Conservation (phyloP, 345 rosid species). For the Camelina laxa region DNA sequence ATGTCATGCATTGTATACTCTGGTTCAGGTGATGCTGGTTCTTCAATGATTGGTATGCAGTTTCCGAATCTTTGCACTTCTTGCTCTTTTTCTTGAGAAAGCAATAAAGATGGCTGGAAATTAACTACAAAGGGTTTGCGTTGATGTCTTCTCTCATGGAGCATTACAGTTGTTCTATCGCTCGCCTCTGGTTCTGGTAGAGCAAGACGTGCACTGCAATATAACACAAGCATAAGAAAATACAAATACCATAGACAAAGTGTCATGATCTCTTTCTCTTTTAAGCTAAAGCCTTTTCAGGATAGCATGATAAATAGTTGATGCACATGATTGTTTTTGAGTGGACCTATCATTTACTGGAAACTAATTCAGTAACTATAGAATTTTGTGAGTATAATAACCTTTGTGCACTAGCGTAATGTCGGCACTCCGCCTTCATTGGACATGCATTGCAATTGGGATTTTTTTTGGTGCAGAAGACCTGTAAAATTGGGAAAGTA, state of each 20-base stretch:
- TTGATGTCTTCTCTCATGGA: conserved; percentile 36
- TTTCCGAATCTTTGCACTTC: conserved; percentile 13
- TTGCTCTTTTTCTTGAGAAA: conserved; percentile 36
- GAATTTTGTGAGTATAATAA: conserved; percentile 30
- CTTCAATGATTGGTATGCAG: conserved; percentile 80
- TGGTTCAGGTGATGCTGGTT: conserved; percentile 73
- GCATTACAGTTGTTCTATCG: conserved; percentile 49
- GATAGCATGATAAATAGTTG: neutral
- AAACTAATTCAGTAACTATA: neutral
- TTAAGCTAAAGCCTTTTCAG: neutral
- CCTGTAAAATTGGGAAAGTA: conserved; percentile 50
- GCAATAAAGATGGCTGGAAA: conserved; percentile 49
- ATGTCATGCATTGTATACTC: conserved; percentile 57
- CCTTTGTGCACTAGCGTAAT: conserved; percentile 95
- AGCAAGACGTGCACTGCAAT: conserved; percentile 77
- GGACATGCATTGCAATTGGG: conserved; percentile 98
- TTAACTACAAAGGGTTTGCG: conserved; percentile 42
- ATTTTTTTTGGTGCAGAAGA: conserved; percentile 79
- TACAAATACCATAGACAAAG: neutral
- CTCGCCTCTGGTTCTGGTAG: conserved; percentile 77
- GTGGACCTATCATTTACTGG: neutral
- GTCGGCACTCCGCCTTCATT: conserved; percentile 88
- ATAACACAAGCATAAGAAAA: neutral
- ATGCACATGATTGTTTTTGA: neutral
- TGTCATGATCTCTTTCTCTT: neutral